Percentiles rank a stretch among this genome's conserved stretches.
These are phyloP conservation scores for Eucalyptus leucophloia DNA, from an alignment of 345 rosid species.

Conservation along the genomic window DNA sequence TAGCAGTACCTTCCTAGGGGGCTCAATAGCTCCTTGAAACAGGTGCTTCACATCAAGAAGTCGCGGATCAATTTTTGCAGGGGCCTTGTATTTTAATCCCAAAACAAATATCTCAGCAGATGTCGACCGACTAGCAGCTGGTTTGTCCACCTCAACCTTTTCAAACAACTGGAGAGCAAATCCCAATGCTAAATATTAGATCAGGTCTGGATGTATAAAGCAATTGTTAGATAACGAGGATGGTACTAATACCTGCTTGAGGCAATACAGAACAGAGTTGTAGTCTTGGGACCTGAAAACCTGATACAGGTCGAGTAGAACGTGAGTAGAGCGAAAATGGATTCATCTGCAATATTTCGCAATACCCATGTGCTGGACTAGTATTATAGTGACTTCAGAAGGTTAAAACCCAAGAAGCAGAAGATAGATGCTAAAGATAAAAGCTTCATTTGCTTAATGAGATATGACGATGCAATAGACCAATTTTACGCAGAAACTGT, in stretches of 20 bases:
- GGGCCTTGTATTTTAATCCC: slow-evolving; percentile 82
- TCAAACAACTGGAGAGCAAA: slow-evolving; percentile 58
- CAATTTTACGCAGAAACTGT: background rate
- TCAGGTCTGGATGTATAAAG: background rate
- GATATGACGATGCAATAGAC: background rate
- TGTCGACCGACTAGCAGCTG: slow-evolving; percentile 82
- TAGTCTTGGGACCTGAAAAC: slow-evolving; percentile 96
- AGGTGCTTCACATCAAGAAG: slow-evolving; percentile 75
- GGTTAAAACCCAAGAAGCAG: background rate
- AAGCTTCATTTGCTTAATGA: background rate
- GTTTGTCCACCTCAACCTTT: slow-evolving; percentile 90
- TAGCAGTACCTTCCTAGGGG: slow-evolving; percentile 40
- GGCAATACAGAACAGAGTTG: slow-evolving; percentile 67
- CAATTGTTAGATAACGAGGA: background rate
- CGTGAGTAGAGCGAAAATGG: background rate
- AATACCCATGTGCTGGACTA: background rate
- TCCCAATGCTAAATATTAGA: background rate
- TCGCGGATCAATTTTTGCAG: slow-evolving; percentile 83
- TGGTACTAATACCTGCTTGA: slow-evolving; percentile 36
- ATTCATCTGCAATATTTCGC: background rate
- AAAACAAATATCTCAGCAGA: slow-evolving; percentile 90
- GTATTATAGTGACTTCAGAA: background rate
- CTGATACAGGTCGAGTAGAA: slow-evolving; percentile 5
- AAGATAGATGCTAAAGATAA: background rate
- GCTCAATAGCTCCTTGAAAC: slow-evolving; percentile 66